Evolutionary conservation across 2,329 filamentous ascomycete species (phyloP).

Genomic region (Orbilia blumenaviensis): DNA sequence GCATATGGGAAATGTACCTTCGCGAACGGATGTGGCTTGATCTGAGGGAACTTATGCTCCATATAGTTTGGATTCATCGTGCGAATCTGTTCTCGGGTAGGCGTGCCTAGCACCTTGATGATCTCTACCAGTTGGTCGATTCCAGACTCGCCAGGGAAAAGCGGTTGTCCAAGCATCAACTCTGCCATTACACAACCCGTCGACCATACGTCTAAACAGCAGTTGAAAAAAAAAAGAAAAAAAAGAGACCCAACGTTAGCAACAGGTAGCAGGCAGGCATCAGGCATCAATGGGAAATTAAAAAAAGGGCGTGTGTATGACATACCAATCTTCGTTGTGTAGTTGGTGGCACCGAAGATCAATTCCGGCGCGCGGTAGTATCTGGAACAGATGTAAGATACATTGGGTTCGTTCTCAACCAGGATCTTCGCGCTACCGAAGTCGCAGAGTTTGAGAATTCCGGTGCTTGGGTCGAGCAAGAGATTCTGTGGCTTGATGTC

Average conservation of each 20-base stretch:
- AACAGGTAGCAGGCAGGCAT: no score
- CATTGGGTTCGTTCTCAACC: constrained; percentile 98
- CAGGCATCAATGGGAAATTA: not conserved
- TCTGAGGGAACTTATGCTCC: constrained; percentile 99
- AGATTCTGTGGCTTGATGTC: constrained; percentile 99
- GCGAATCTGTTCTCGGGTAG: constrained; percentile 95
- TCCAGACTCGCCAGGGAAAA: constrained; percentile 97
- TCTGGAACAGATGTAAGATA: constrained; percentile 98
- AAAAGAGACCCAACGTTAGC: constrained; percentile 35
- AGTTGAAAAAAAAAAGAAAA: no score
- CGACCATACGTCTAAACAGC: constrained; percentile 87
- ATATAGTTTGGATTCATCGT: constrained; percentile 99
- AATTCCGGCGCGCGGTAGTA: constrained; percentile 98
- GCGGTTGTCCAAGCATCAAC: constrained; percentile 95
- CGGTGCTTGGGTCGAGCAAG: constrained; percentile 86
- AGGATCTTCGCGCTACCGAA: constrained; percentile 99
- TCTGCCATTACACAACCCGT: constrained; percentile 99
- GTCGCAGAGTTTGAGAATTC: constrained; percentile 95
- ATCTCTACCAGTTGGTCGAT: constrained; percentile 99
- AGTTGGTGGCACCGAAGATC: constrained; percentile 98
- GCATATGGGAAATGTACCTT: constrained; percentile 68
- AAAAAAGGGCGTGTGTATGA: constrained; percentile 49
- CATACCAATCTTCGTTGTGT: constrained; percentile 99
- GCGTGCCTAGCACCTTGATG: constrained; percentile 97
- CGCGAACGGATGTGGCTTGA: constrained; percentile 98